Percentiles rank a stretch among this genome's conserved stretches.
Conservation (phyloP, 768 basidiomycete species). For the Albatrellus ellisii region DNA sequence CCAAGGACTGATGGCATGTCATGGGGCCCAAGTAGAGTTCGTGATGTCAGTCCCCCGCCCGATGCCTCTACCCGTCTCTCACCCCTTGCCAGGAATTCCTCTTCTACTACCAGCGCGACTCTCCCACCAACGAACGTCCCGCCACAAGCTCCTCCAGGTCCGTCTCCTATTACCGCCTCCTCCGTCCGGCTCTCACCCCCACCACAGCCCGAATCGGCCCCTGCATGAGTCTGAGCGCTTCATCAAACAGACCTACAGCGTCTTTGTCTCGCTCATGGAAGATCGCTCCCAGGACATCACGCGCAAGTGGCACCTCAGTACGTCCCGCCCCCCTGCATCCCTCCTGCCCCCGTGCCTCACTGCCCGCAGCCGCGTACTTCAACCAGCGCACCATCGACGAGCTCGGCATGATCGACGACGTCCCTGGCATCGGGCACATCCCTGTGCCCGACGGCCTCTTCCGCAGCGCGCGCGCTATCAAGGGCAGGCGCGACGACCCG, state of each 20-base stretch:
- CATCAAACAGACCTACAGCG: conserved; percentile 79
- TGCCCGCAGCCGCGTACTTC: conserved; percentile 60
- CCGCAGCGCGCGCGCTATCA: conserved; percentile 27
- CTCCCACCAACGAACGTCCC: conserved; percentile 16
- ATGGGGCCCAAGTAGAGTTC: conserved; percentile 75
- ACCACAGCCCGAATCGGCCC: conserved; percentile 26
- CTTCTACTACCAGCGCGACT: conserved; percentile 56
- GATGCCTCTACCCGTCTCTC: not conserved
- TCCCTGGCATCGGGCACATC: conserved; percentile 43
- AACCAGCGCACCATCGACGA: conserved; percentile 64
- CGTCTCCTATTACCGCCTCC: not conserved
- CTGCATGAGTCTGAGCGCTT: conserved; percentile 26
- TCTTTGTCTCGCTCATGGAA: conserved; percentile 42
- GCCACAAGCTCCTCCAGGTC: conserved; percentile 9
- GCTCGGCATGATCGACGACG: conserved; percentile 58
- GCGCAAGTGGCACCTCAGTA: conserved; percentile 78
- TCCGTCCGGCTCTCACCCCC: conserved; percentile 1
- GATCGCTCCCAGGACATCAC: conserved; percentile 16
- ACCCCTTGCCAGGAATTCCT: conserved; percentile 51
- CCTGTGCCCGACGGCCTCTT: conserved; percentile 56
- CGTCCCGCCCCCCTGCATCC: conserved; percentile 16
- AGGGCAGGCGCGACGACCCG: conserved; percentile 11
- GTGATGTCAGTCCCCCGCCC: conserved; percentile 43
- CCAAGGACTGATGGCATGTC: conserved; percentile 55
- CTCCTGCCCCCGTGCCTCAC: conserved; percentile 6